Evolutionary conservation across 2,329 filamentous ascomycete species (phyloP), one percentile per base, ranked within the genome.

Genomic region (Dendrostoma leiphaemia): DNA sequence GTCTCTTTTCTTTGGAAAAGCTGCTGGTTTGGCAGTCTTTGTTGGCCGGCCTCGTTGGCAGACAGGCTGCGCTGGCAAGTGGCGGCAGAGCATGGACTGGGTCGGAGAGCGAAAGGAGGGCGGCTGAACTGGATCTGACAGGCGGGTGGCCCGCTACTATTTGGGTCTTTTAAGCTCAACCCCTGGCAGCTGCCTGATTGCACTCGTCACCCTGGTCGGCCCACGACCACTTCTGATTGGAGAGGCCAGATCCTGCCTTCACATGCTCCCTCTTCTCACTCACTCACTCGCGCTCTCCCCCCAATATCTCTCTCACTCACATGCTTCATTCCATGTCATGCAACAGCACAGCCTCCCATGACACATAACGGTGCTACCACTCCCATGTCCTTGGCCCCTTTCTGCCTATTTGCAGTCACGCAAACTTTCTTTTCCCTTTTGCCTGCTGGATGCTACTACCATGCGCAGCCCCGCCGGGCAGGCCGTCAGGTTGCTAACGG

Each of bases 81-180:
- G 49, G 44, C 48, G 31, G 48, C 44, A 40, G 41, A 29, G 63
- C 59, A 56, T 61, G 61, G 64, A 65, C 65, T 68, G 62, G 66
- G 69, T 68, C 69, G 64, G 70, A 69, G 69, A 71, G 70, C 43
- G 32, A 58, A 45, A 49, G 46, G 47, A 41, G 35, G 48, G 44
- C 64, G 60, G 65, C 67, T 65, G 64, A 40, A 35, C 34, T 35
- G 44, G 24, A 65, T 61, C 66, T 65, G 62, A 62, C 67, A 67
- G 68, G 74, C 70, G 74, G 75, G 77, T 74, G 72, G 69, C 67
- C 64, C 67, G 70, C 71, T 69, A 71, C 73, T 80, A 78, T 82
- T 79, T 82, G 78, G 77, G 70, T 74, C 72, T 74, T 78, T 81
- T 79, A 80, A 78, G 72, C 63, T 66, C 68, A 63, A 61, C 59